Evolutionary conservation across 164 flowering plant species (phyloP), one percentile per base, ranked within the genome.

Genomic region (Magnolia changhungtana): DNA sequence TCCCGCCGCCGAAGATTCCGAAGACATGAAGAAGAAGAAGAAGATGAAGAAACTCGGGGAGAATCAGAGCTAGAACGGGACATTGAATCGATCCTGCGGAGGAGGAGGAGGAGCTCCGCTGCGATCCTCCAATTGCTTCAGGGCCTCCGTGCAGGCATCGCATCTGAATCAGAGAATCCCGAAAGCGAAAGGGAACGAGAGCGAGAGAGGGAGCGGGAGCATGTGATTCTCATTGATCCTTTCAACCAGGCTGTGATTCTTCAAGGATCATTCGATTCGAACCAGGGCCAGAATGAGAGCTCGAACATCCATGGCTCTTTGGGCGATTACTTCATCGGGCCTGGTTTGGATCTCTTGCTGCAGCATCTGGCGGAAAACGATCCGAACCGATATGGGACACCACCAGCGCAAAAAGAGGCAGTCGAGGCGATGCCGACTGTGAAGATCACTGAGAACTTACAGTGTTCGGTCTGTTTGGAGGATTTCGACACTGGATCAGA

Each of bases 361-460:
- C 98, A 94, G 81, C 98, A 89, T 86, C 83, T 94, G 79, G 90
- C 91, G 0, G 98, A 94, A 76, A 94, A 92, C 82, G 97, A 91
- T 81, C 93, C 97, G 6, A 91, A 89, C 76, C 82, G 92, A 72
- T 89, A 92, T 72, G 96, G 98, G n/a, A 88, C 95, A 3, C 98
- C 95, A 23, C 98, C 98, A 0, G 90, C 98, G 9, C 84, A 85
- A 24, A 92, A 91, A 77, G 91, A 90, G 70, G 96, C 92, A 0
- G 83, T 94, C 16, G 91, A 85, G 72, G 92, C 95, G 49, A 74
- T 94, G 90, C 93, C 98, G 18, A 83, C 86, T 55, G 92, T 94
- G 29, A 83, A 71, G 27, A 68, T 87, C 23, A 72, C 76, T 67
- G 90, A 89, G 71, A 80, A 73, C 61, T 19, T 83, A 81, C 91